These are phyloP conservation scores for Suhomyces sp. DNA, from an alignment of 805 yeast species.

Conservation along the genomic window DNA sequence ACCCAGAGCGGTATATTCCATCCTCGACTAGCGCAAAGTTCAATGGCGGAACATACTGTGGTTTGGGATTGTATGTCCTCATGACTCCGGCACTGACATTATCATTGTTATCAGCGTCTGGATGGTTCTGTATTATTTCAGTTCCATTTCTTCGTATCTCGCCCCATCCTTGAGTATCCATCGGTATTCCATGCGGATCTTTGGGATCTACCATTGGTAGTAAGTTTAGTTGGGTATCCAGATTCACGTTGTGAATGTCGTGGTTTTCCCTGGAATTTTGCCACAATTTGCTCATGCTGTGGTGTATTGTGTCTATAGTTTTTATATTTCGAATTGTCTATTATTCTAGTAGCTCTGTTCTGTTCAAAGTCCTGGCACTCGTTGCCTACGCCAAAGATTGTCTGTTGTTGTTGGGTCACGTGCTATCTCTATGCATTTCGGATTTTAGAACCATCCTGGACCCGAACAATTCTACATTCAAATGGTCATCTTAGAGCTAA, in stretches of 20 bases:
- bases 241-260: conserved; percentile 9
- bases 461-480: no score
- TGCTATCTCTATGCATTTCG: not conserved
- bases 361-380: not conserved
- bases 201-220: conserved; percentile 10
- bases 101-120: not conserved
- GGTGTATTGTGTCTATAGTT: not conserved
- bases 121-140: not conserved
- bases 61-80: conserved; percentile 11
- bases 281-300: not conserved
- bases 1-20: conserved; percentile 86
- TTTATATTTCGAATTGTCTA: not conserved
- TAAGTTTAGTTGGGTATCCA: conserved; percentile 7
- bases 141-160: not conserved
- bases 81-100: not conserved
- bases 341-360: not conserved
- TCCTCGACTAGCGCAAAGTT: conserved; percentile 88
- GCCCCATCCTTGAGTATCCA: not conserved
- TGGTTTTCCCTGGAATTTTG: not conserved
- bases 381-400: not conserved
- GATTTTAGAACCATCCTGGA: not conserved
- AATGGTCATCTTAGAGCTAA: no score
- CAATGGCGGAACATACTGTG: conserved; percentile 74
- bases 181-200: not conserved
- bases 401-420: conserved; percentile 1